These are phyloP conservation scores for Eucalyptus coolabah DNA, from an alignment of 345 rosid species.

Conservation along the genomic window DNA sequence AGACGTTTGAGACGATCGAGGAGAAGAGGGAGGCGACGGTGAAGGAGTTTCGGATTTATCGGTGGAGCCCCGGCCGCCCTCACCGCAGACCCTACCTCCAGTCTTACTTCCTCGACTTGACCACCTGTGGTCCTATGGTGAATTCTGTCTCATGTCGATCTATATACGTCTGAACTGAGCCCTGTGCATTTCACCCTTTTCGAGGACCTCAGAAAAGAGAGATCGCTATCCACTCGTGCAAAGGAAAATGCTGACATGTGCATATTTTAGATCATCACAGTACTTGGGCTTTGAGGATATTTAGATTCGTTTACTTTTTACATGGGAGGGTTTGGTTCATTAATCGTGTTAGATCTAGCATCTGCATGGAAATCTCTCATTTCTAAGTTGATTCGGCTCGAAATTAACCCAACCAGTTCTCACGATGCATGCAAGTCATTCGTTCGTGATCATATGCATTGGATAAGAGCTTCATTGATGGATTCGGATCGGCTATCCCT, in stretches of 20 bases:
- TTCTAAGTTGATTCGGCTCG: neutral
- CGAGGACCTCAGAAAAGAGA: neutral
- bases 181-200: neutral
- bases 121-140: conserved; percentile 50
- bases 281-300: neutral
- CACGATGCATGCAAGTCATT: neutral
- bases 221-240: neutral
- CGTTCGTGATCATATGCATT: neutral
- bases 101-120: conserved; percentile 39
- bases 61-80: conserved; percentile 52
- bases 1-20: conserved; percentile 5
- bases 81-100: conserved; percentile 47
- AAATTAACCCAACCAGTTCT: neutral
- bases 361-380: neutral
- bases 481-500: neutral
- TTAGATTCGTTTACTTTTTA: neutral
- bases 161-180: neutral
- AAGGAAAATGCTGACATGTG: neutral
- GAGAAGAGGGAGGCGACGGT: conserved; percentile 1
- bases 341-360: neutral
- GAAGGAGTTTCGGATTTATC: conserved; percentile 55
- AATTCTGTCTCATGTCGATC: neutral
- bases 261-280: neutral
- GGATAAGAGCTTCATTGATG: neutral
- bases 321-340: neutral